phyloP scores from a whole-genome alignment of 108 stramenopile species.

The Cylindrotheca fusiformis region DNA sequence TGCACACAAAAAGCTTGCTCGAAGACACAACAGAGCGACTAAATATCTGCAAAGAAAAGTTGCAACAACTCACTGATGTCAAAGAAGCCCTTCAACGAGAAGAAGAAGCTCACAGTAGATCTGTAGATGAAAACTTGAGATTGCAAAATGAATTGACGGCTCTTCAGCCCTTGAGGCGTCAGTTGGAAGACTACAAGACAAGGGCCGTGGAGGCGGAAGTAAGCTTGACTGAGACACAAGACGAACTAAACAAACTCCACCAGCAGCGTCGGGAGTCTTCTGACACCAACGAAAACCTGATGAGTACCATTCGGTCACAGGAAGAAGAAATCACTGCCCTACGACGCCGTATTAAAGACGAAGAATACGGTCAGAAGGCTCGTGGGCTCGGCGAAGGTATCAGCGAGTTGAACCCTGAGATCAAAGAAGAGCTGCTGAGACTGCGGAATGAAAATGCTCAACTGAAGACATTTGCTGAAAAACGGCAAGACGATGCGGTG shows the following conservation, averaged over 20 bases:
- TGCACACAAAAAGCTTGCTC: constrained; percentile 54
- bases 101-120: constrained; percentile 71
- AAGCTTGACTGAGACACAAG: constrained; percentile 57
- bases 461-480: constrained; percentile 70
- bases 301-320: constrained; percentile 26
- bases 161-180: constrained; percentile 63
- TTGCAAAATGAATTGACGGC: constrained; percentile 66
- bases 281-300: constrained; percentile 9
- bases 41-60: constrained; percentile 58
- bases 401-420: constrained; percentile 79
- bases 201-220: constrained; percentile 76
- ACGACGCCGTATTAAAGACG: constrained; percentile 45
- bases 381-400: constrained; percentile 70
- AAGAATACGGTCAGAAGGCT: constrained; percentile 16
- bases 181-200: constrained; percentile 76
- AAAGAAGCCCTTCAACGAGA: constrained; percentile 69
- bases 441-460: constrained; percentile 75
- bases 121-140: constrained; percentile 70
- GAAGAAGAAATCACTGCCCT: constrained; percentile 59
- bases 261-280: constrained; percentile 35
- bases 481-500: constrained; percentile 74
- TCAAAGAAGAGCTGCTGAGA: constrained; percentile 64
- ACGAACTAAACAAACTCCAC: constrained; percentile 41
- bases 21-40: constrained; percentile 57
- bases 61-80: constrained; percentile 62